A percentile compares a stretch with the other conserved stretches of the same genome.
These are phyloP conservation scores for Cladosporium sp. DNA, from an alignment of 2,329 filamentous ascomycete species.

Conservation along the genomic window DNA sequence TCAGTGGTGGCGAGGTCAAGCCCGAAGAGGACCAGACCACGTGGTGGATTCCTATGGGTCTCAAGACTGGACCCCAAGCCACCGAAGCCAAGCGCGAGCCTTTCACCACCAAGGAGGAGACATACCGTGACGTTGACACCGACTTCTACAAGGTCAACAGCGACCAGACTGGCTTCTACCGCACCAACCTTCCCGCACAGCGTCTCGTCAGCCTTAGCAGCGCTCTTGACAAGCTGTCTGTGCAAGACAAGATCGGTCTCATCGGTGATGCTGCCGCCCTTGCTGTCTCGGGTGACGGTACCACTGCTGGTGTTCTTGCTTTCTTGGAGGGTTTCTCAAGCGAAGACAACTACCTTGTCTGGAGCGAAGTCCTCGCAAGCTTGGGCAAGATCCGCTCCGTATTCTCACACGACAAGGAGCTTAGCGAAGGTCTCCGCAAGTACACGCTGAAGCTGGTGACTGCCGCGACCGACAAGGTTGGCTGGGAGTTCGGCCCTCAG, in stretches of 20 bases:
- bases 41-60: conserved; percentile 92
- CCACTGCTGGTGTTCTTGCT: conserved; percentile 76
- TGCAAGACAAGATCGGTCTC: conserved; percentile 89
- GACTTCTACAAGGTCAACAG: conserved; percentile 94
- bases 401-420: conserved; percentile 73
- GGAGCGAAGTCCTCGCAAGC: conserved; percentile 79
- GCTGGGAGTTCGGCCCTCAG: conserved; percentile 76
- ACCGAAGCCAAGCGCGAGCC: conserved; percentile 64
- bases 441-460: conserved; percentile 78
- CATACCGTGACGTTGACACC: conserved; percentile 70
- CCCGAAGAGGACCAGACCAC: conserved; percentile 85
- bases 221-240: conserved; percentile 72
- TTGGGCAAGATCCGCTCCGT: conserved; percentile 77
- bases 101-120: conserved; percentile 74
- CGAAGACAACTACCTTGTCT: conserved; percentile 85
- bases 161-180: conserved; percentile 84
- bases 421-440: conserved; percentile 71
- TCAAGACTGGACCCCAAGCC: conserved; percentile 72
- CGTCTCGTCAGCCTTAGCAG: conserved; percentile 78
- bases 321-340: conserved; percentile 81
- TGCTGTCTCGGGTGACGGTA: conserved; percentile 81
- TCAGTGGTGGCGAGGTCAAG: conserved; percentile 87
- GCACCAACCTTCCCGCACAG: conserved; percentile 87
- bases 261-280: conserved; percentile 87
- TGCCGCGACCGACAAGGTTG: conserved; percentile 73